phyloP scores from a whole-genome alignment of 306 rosid genomes.

The Pterocarpus santalinus region DNA sequence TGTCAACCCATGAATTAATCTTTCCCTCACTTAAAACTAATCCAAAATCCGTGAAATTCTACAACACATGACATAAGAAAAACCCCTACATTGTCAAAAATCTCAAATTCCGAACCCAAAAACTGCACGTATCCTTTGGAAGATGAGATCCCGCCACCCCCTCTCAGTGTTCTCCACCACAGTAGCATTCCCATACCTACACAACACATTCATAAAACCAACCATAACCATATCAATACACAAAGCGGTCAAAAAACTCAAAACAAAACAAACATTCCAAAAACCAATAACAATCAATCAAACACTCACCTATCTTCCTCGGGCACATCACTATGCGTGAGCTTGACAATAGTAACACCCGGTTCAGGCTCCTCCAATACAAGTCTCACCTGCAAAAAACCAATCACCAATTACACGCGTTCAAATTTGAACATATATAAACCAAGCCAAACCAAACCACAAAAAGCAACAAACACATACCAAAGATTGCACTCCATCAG shows the following conservation, averaged over 20 bases:
- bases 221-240: slow-evolving; percentile 5
- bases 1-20: slow-evolving; percentile 50
- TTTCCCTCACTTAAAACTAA: slow-evolving; percentile 35
- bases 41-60: slow-evolving; percentile 38
- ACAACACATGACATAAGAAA: slow-evolving; percentile 20
- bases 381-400: slow-evolving; percentile 74
- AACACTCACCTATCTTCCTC: slow-evolving; percentile 86
- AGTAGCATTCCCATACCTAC: slow-evolving; percentile 94
- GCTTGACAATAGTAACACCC: slow-evolving; percentile 77
- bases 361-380: slow-evolving; percentile 88
- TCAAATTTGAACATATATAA: background rate
- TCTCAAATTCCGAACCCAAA: slow-evolving; percentile 90
- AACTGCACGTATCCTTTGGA: slow-evolving; percentile 94
- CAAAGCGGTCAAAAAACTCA: background rate
- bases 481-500: slow-evolving; percentile 75
- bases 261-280: background rate
- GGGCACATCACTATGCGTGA: slow-evolving; percentile 84
- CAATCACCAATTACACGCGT: slow-evolving; percentile 17
- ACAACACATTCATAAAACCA: background rate
- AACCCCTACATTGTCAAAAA: background rate
- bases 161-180: slow-evolving; percentile 98
- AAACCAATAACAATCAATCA: background rate
- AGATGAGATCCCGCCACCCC: slow-evolving; percentile 97
- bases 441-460: background rate
- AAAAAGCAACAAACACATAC: slow-evolving; percentile 41